Evolutionary conservation across 768 basidiomycete genomes (phyloP), one percentile per base, ranked within the genome.

Genomic region (Mycena vulgaris): DNA sequence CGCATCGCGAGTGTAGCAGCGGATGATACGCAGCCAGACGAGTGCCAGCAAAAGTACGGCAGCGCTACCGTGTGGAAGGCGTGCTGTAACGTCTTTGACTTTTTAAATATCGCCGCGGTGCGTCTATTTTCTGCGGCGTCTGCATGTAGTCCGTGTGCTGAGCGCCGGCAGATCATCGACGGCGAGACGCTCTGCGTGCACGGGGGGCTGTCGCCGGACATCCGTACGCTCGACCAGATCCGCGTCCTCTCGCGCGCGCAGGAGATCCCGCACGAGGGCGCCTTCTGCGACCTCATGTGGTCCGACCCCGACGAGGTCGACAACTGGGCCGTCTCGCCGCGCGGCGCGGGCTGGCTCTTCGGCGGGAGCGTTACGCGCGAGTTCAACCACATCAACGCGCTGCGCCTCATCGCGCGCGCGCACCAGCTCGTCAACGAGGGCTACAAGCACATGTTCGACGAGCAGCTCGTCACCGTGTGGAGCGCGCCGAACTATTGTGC

Each of bases 231-330:
- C 7, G 97, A 98, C 79, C 96, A 98, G 78, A 94, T 99, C 71
- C 88, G 97, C 8, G 95, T 97, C 7, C 85, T 98, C 48, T 94
- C 95, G 4, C 87, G 97, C 63, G 95, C 95, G n/a, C 96, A 98
- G 77, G 97, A 99, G 80, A 97, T 99, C 52, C 97, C 97, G 2
- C 97, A 99, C 79, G 97, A 98, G 79, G 97, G 97, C n/a, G 93
- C 97, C 10, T 98, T 99, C 84, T 99, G 97, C 74, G 96, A 98
- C 78, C 88, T 99, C 16, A 98, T 99, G 96, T 99, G 97, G 97
- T 96, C 94, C 39, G 97, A 98, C 79, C 97, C 93, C 5, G 96
- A 98, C 77, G 95, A 97, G 48, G 92, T 97, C 45, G 93, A 95
- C 45, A 96, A 93, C 47, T 99, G 97, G 97, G 97, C 96, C 6